Conservation (phyloP, 2,329 filamentous ascomycete species). For the Balansia obtecta region DNA sequence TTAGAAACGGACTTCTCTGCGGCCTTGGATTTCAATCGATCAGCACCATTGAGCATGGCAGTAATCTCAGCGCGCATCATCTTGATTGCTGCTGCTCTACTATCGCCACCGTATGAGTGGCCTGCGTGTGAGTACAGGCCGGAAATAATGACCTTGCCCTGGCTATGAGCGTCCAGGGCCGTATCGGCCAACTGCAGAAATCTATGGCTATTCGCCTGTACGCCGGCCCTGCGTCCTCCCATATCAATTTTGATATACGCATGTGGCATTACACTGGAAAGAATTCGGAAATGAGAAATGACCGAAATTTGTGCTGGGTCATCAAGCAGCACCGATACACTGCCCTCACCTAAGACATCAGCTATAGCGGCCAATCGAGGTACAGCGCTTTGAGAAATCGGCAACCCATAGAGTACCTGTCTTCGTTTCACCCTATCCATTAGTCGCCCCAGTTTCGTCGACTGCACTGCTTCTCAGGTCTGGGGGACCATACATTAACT, state of each 20-base stretch:
- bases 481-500: constrained; percentile 41
- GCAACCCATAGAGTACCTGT: constrained; percentile 60
- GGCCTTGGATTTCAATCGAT: constrained; percentile 10
- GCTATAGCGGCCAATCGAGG: constrained; percentile 46
- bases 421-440: neutral
- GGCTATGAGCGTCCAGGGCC: constrained; percentile 14
- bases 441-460: neutral
- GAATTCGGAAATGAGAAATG: constrained; percentile 28
- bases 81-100: constrained; percentile 17
- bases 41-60: constrained; percentile 15
- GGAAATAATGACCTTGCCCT: constrained; percentile 30
- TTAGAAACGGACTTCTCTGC: constrained; percentile 7
- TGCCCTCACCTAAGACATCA: constrained; percentile 38
- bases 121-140: constrained; percentile 67
- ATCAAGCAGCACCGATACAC: constrained; percentile 57
- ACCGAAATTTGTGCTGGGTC: constrained; percentile 46
- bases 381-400: constrained; percentile 48
- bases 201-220: constrained; percentile 35
- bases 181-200: constrained; percentile 35
- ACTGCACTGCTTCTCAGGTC: neutral
- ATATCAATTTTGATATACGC: constrained; percentile 67
- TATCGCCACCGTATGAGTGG: constrained; percentile 47
- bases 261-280: constrained; percentile 34
- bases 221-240: constrained; percentile 58
- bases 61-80: constrained; percentile 19